Evolutionary conservation across 2,329 filamentous ascomycete genomes (phyloP).

Genomic region (Diplodia mutila): DNA sequence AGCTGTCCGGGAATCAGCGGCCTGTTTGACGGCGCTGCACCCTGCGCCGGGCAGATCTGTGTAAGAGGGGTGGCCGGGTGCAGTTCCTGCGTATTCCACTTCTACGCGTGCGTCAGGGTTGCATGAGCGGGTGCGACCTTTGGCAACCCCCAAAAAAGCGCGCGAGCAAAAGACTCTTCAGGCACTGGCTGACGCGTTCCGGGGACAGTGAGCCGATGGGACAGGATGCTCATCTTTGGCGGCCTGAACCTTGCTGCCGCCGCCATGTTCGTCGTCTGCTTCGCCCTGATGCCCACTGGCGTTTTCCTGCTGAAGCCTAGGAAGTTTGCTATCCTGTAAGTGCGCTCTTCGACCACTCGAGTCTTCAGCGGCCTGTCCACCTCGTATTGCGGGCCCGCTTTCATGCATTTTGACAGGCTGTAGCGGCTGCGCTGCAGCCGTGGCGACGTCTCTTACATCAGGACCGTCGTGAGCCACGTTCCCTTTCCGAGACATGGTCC

Average conservation of each 20-base stretch:
- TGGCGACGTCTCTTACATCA: conserved; percentile 29
- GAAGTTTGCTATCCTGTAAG: conserved; percentile 98
- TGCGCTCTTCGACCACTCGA: conserved; percentile 41
- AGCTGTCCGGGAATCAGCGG: conserved; percentile 1
- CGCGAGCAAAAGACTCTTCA: not conserved
- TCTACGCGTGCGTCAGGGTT: conserved; percentile 41
- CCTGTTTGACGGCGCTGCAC: conserved; percentile 1
- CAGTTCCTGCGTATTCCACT: conserved; percentile 49
- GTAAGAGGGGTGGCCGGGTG: conserved; percentile 38
- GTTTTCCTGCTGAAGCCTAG: conserved; percentile 77
- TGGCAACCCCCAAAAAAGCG: conserved; percentile 1
- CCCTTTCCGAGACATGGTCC: conserved; percentile 30
- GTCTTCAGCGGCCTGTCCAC: conserved; percentile 30
- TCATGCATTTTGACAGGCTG: conserved; percentile 25
- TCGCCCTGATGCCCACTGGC: conserved; percentile 75
- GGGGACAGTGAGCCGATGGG: conserved; percentile 87
- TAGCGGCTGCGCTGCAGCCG: conserved; percentile 1
- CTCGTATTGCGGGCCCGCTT: conserved; percentile 20
- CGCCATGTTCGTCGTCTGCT: conserved; percentile 91
- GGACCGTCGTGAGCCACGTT: conserved; percentile 44
- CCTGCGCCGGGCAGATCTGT: conserved; percentile 34
- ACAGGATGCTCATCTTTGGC: conserved; percentile 88
- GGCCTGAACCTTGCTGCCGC: conserved; percentile 88
- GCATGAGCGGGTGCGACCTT: conserved; percentile 38
- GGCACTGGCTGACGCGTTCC: conserved; percentile 21